These are phyloP conservation scores for Cunninghamia lanceolata DNA, from an alignment of 75 land plant genomes.

Conservation along the genomic window DNA sequence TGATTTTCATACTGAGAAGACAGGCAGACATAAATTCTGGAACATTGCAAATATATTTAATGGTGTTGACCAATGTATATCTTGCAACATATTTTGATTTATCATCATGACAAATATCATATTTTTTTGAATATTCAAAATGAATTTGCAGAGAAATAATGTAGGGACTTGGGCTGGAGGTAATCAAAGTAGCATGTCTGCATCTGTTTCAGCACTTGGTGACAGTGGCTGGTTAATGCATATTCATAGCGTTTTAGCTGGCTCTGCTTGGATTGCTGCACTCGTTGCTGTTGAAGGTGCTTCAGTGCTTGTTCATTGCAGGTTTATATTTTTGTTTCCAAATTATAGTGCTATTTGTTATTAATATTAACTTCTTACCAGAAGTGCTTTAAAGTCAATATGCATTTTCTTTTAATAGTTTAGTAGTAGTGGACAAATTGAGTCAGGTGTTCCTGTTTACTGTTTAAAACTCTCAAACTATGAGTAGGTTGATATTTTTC, in stretches of 20 bases:
- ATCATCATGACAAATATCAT: not conserved
- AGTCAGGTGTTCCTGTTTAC: not conserved
- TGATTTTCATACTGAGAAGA: not conserved
- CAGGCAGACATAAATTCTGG: not conserved
- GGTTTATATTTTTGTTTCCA: slow-evolving; percentile 34
- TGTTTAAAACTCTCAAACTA: not conserved
- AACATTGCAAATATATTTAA: not conserved
- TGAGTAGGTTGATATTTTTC: not conserved
- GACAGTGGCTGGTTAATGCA: slow-evolving; percentile 97
- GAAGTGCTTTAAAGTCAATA: not conserved
- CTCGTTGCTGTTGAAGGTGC: slow-evolving; percentile 81
- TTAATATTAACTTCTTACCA: not conserved
- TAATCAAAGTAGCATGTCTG: slow-evolving; percentile 85
- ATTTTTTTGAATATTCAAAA: slow-evolving; percentile 7
- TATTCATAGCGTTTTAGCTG: slow-evolving; percentile 84
- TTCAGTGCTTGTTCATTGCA: slow-evolving; percentile 98
- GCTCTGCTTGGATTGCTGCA: slow-evolving; percentile 98
- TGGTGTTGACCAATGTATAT: not conserved
- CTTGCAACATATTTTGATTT: not conserved
- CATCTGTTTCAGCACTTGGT: slow-evolving; percentile 91
- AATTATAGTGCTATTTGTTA: not conserved
- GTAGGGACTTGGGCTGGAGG: slow-evolving; percentile 95
- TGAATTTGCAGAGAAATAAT: slow-evolving; percentile 74
- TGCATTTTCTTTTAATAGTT: not conserved
- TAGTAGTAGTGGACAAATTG: not conserved